phyloP scores from a whole-genome alignment of 345 rosid species.

The Angophora floribunda region DNA sequence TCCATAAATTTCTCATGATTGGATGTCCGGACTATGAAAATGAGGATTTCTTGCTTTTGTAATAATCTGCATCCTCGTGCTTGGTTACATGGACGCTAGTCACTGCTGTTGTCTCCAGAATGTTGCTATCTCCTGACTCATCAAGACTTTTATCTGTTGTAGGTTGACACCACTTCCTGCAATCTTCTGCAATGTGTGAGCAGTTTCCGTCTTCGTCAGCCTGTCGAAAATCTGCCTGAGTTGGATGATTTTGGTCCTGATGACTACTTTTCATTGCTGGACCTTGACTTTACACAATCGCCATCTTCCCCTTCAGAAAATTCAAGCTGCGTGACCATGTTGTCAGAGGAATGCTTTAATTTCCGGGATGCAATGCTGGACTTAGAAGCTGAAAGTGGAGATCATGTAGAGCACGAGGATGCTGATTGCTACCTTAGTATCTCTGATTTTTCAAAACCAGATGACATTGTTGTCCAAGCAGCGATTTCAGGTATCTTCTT shows the following conservation, averaged over 20 bases:
- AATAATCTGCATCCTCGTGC: background rate
- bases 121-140: background rate
- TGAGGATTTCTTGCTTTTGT: background rate
- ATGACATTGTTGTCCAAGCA: constrained; percentile 11
- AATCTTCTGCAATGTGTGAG: background rate
- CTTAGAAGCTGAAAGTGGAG: constrained; percentile 13
- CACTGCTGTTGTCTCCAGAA: background rate
- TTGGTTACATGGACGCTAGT: background rate
- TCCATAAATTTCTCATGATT: background rate
- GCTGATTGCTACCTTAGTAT: constrained; percentile 3
- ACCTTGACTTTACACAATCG: constrained; percentile 24
- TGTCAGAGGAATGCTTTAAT: constrained; percentile 43
- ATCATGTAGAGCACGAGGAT: background rate
- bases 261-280: constrained; percentile 35
- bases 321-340: constrained; percentile 36
- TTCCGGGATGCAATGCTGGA: constrained; percentile 22
- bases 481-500: constrained; percentile 11
- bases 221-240: constrained; percentile 5
- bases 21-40: background rate
- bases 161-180: background rate
- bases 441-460: constrained; percentile 5
- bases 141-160: background rate
- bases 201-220: background rate
- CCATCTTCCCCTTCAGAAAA: constrained; percentile 34
- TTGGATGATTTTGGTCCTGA: constrained; percentile 6